phyloP scores from a whole-genome alignment of 2,329 filamentous ascomycete genomes.

The Verticillium tricorpus region DNA sequence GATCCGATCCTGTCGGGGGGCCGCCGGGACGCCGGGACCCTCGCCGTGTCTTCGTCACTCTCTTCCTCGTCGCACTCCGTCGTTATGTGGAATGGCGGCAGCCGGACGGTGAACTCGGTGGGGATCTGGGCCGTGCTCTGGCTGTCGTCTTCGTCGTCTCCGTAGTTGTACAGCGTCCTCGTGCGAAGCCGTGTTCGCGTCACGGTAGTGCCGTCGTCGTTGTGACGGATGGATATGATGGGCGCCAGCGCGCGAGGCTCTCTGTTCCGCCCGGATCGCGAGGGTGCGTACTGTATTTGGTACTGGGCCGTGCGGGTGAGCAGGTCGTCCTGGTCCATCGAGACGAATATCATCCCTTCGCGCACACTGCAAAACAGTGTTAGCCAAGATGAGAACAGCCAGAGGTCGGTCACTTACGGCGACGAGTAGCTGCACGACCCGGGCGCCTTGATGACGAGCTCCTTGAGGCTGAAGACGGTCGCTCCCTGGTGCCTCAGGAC shows the following conservation, averaged over 20 bases:
- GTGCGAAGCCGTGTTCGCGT: slow-evolving; percentile 38
- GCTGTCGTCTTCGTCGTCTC: slow-evolving; percentile 36
- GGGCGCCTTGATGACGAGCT: slow-evolving; percentile 83
- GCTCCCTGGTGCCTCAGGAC: slow-evolving; percentile 76
- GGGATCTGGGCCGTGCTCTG: slow-evolving; percentile 51
- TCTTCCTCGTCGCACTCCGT: slow-evolving; percentile 60
- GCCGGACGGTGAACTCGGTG: slow-evolving; percentile 43
- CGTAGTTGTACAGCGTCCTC: slow-evolving; percentile 40
- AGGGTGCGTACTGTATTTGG: slow-evolving; percentile 60
- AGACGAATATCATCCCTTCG: slow-evolving; percentile 87
- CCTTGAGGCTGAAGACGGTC: slow-evolving; percentile 77
- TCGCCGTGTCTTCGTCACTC: slow-evolving; percentile 25
- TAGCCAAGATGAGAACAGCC: slow-evolving; percentile 19
- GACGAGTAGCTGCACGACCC: slow-evolving; percentile 70
- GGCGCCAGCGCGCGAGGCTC: slow-evolving; percentile 22
- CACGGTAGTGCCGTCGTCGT: slow-evolving; percentile 46
- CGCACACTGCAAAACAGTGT: slow-evolving; percentile 57
- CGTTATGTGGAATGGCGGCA: slow-evolving; percentile 48
- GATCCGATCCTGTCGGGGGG: slow-evolving; percentile 49
- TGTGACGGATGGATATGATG: slow-evolving; percentile 48
- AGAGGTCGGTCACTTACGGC: slow-evolving; percentile 57
- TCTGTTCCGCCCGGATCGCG: slow-evolving; percentile 18
- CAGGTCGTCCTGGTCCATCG: slow-evolving; percentile 78
- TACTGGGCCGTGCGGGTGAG: slow-evolving; percentile 69
- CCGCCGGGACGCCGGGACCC: slow-evolving; percentile 25